Conservation (phyloP, 805 yeast genomes). For the Zygosaccharomyces rouxii region DNA sequence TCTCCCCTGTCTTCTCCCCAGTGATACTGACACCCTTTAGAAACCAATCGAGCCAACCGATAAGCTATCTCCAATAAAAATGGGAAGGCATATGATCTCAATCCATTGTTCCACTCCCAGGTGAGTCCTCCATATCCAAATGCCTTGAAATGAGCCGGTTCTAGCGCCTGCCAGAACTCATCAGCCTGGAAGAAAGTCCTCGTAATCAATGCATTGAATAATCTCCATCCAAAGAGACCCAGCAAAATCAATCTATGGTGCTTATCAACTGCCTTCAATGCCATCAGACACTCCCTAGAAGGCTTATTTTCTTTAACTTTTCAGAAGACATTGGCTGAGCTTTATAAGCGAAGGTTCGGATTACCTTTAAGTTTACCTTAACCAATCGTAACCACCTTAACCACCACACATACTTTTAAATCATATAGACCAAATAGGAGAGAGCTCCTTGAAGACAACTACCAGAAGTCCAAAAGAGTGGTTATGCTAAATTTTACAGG, state of each 20-base stretch:
- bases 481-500: slow-evolving; percentile 59
- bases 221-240: slow-evolving; percentile 42
- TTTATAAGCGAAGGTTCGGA: slow-evolving; percentile 1
- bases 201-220: slow-evolving; percentile 58
- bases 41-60: slow-evolving; percentile 11
- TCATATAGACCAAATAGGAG: background rate
- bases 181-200: slow-evolving; percentile 91
- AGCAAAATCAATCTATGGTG: slow-evolving; percentile 17
- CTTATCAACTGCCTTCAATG: background rate
- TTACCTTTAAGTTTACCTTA: background rate
- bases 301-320: background rate
- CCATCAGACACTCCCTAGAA: background rate
- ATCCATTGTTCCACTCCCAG: slow-evolving; percentile 87
- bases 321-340: background rate
- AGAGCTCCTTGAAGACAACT: background rate
- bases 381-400: background rate
- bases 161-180: slow-evolving; percentile 88
- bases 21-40: background rate
- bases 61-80: slow-evolving; percentile 48
- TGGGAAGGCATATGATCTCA: slow-evolving; percentile 81
- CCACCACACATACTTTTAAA: background rate
- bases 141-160: slow-evolving; percentile 77
- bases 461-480: background rate
- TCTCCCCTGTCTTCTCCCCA: slow-evolving; percentile 16
- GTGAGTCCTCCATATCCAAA: slow-evolving; percentile 80